Percentiles rank a stretch among this genome's conserved stretches.
These are phyloP conservation scores for Triticum dicoccoides DNA, from an alignment of 176 grass and related monocot species.

Conservation along the genomic window DNA sequence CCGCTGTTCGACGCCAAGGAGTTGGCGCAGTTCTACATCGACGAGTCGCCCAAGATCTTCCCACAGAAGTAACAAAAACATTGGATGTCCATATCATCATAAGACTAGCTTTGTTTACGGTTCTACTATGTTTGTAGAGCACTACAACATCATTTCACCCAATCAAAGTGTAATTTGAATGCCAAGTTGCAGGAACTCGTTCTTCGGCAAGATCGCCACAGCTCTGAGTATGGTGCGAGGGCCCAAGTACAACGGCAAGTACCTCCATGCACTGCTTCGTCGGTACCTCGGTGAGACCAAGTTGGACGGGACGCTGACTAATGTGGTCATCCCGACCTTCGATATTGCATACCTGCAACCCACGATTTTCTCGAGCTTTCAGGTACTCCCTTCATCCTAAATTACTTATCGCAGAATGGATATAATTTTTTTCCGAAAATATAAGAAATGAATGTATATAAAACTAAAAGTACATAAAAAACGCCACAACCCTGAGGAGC, in stretches of 20 bases:
- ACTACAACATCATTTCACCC: not conserved
- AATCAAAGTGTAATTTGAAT: not conserved
- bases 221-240: constrained; percentile 36
- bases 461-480: too few relatives aligned
- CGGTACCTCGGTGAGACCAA: constrained; percentile 35
- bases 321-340: constrained; percentile 63
- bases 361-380: constrained; percentile 68
- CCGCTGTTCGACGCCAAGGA: constrained; percentile 59
- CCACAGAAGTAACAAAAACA: constrained; percentile 46
- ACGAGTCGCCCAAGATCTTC: constrained; percentile 60
- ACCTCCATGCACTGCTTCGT: constrained; percentile 50
- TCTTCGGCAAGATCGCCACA: constrained; percentile 11
- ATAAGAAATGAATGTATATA: too few relatives aligned
- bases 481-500: not conserved
- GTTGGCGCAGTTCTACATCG: constrained; percentile 52
- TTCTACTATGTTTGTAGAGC: not conserved
- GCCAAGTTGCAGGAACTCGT: constrained; percentile 24
- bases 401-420: too few relatives aligned
- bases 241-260: constrained; percentile 62
- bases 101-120: not conserved
- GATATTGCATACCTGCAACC: constrained; percentile 58
- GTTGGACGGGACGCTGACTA: constrained; percentile 47
- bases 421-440: too few relatives aligned
- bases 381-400: not conserved
- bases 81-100: not conserved